Percentiles rank a stretch among this genome's conserved stretches.
These are phyloP conservation scores for Citrus maxima DNA, from an alignment of 345 rosid species.

Conservation along the genomic window DNA sequence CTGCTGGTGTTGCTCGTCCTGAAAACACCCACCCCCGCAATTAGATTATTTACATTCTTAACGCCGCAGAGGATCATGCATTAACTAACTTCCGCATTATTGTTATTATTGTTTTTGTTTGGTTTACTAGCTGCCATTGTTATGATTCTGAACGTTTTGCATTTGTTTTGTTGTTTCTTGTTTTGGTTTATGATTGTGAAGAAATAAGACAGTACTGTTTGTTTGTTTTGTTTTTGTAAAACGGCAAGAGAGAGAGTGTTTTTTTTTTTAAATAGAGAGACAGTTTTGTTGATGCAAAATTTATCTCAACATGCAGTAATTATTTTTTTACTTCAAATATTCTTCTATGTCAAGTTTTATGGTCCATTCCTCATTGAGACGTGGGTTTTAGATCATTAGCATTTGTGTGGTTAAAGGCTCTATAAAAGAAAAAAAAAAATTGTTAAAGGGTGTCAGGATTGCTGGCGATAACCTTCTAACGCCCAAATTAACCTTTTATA, in stretches of 20 bases:
- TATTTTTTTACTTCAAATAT: too few relatives aligned
- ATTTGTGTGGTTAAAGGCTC: too few relatives aligned
- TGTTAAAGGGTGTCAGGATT: too few relatives aligned
- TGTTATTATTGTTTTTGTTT: neutral
- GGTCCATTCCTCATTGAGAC: too few relatives aligned
- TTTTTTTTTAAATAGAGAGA: too few relatives aligned
- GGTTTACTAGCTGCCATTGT: neutral
- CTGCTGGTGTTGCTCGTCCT: constrained; percentile 37
- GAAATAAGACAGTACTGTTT: neutral
- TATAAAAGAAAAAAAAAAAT: too few relatives aligned
- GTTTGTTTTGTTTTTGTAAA: neutral
- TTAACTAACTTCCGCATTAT: neutral
- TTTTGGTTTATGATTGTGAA: neutral
- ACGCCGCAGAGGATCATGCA: neutral
- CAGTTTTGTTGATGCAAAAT: too few relatives aligned
- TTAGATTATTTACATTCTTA: neutral
- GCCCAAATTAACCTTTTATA: too few relatives aligned
- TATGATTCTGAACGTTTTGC: neutral
- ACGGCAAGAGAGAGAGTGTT: too few relatives aligned
- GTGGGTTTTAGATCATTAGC: too few relatives aligned
- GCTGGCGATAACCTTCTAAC: rapidly evolving
- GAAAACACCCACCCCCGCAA: constrained; percentile 46
- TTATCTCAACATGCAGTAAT: too few relatives aligned
- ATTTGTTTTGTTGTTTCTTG: neutral
- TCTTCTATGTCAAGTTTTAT: too few relatives aligned